A percentile compares a stretch with the other conserved stretches of the same genome.
phyloP scores from a whole-genome alignment of 306 rosid genomes.

The Casuarina cunninghamiana region DNA sequence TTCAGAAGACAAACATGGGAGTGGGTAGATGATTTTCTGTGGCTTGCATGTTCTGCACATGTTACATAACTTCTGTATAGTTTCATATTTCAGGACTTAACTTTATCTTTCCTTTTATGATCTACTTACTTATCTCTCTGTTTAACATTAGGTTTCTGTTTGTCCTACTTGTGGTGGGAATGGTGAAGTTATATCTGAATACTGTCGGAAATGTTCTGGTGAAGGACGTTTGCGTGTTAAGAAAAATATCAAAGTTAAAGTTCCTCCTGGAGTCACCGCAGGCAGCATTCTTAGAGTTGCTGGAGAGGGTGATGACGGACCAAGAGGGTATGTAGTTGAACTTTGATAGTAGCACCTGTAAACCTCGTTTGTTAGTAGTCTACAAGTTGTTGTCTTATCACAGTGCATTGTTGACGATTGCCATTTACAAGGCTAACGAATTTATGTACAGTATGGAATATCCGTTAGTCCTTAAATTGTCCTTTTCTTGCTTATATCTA shows the following conservation, averaged over 20 bases:
- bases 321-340: slow-evolving; percentile 71
- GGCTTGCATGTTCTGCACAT: not conserved
- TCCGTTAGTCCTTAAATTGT: slow-evolving; percentile 6
- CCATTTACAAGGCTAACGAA: not conserved
- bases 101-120: not conserved
- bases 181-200: slow-evolving; percentile 90
- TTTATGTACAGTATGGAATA: slow-evolving; percentile 11
- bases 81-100: not conserved
- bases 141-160: slow-evolving; percentile 68
- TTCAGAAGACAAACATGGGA: not conserved
- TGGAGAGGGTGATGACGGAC: slow-evolving; percentile 96
- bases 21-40: not conserved
- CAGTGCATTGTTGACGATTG: slow-evolving; percentile 3
- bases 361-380: slow-evolving; percentile 15
- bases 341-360: slow-evolving; percentile 12
- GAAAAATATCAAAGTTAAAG: slow-evolving; percentile 85
- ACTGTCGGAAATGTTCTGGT: slow-evolving; percentile 85
- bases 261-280: slow-evolving; percentile 88
- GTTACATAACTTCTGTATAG: not conserved
- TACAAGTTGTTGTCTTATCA: slow-evolving; percentile 8
- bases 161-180: slow-evolving; percentile 94
- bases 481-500: not conserved
- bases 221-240: slow-evolving; percentile 80
- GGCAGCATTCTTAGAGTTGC: slow-evolving; percentile 94
- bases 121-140: not conserved